Conservation (phyloP, 2,329 filamentous ascomycete species). For the Diplocarpon mali region DNA sequence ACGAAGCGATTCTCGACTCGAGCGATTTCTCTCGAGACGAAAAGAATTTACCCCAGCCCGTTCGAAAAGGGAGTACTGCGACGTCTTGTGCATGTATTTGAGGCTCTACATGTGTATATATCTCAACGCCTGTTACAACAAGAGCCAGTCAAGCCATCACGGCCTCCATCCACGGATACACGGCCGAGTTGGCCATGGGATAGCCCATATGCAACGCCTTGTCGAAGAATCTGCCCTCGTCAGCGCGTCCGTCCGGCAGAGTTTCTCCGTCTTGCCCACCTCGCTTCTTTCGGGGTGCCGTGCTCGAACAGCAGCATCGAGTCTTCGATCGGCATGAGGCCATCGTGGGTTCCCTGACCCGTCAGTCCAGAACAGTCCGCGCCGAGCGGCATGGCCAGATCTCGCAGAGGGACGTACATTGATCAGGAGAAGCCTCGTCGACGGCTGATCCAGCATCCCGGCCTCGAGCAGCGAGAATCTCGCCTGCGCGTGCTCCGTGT, state of each 20-base stretch:
- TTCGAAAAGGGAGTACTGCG: not conserved
- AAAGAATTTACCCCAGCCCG: too few species aligned
- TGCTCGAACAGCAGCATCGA: slow-evolving; percentile 53
- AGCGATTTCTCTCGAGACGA: too few species aligned
- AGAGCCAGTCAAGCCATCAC: slow-evolving; percentile 29
- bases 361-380: not conserved
- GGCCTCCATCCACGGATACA: slow-evolving; percentile 52
- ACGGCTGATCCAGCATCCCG: slow-evolving; percentile 44
- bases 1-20: too few species aligned
- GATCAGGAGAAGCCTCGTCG: slow-evolving; percentile 46
- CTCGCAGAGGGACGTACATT: slow-evolving; percentile 39
- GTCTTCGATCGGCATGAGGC: slow-evolving; percentile 58
- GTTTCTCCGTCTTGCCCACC: slow-evolving; percentile 28
- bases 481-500: slow-evolving; percentile 41
- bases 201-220: slow-evolving; percentile 58
- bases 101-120: not conserved
- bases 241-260: too few species aligned
- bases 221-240: slow-evolving; percentile 36
- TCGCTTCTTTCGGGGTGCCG: slow-evolving; percentile 52
- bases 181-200: slow-evolving; percentile 43
- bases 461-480: slow-evolving; percentile 52
- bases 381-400: too few species aligned
- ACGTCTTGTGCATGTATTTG: not conserved
- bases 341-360: slow-evolving; percentile 46
- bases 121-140: too few species aligned